Base-by-base conservation (phyloP, 1,284 basidiomycete genomes). In the Xerocomus amazonicus region DNA sequence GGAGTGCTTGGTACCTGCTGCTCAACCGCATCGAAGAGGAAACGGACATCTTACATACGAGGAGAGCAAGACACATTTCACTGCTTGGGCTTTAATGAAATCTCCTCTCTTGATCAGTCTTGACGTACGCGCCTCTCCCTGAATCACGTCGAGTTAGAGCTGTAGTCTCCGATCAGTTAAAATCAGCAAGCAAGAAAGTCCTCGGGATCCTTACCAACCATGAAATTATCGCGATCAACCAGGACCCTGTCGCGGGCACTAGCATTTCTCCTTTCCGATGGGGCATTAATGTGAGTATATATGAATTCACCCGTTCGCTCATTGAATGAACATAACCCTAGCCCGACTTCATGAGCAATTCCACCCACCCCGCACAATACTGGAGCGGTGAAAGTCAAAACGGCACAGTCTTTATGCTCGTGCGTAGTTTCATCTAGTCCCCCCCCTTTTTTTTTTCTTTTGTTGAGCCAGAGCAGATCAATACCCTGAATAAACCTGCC, bases 171-270 rank as follows among this genome's bases (percentile, higher is more conserved):
- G 23, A 46, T 44, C 50, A 85, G 83, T 65, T 86, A 32, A 70
- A 78, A 27, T 61, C 61, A 9, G 72, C 77, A 38, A 75, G 75
- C 17, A 56, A 74, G 19, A 71, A 78, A 45, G 73, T 74, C 10
- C 65, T 86, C 1, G 70, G 71, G 34, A 79, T 85, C 56, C 68
- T 85, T 40, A 81, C 70, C 59, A 86, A 85, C 61, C 61, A 58
- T 36, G 83, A 86, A 63, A 78, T 86, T 45, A 74, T 86, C 28
- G 83, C 79, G 10, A 83, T 86, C 56, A 83, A 84, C 60, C 84
- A 86, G 62, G 83, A 86, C 59, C 73, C 78, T 0, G 78, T 80
- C 0, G 72, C 80, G 37, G 84, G 83, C 3, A 79, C 76, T 9
- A 74, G 75, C 29, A 72, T 84, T 47, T 74, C 79, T 27, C 83